These are phyloP conservation scores for Ustulina deusta DNA, from an alignment of 2,329 filamentous ascomycete species.

Conservation along the genomic window DNA sequence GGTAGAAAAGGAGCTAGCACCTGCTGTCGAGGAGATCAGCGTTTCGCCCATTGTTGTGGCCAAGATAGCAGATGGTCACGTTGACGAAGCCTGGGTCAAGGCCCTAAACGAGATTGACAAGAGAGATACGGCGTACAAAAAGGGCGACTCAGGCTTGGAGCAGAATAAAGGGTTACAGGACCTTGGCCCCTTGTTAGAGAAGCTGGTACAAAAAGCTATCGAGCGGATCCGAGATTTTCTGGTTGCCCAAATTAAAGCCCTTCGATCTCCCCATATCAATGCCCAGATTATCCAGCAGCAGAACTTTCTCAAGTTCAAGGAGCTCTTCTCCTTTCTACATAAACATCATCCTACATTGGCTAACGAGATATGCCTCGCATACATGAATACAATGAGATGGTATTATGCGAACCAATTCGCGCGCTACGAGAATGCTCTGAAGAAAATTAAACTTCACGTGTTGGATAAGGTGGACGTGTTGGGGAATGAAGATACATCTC, in stretches of 20 bases:
- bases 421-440: constrained; percentile 85
- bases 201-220: constrained; percentile 88
- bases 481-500: constrained; percentile 78
- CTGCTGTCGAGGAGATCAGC: constrained; percentile 91
- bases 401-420: constrained; percentile 94
- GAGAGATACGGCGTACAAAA: constrained; percentile 77
- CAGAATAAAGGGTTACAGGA: constrained; percentile 84
- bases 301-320: constrained; percentile 87
- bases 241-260: constrained; percentile 91
- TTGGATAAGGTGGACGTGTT: constrained; percentile 87
- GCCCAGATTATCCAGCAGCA: constrained; percentile 97
- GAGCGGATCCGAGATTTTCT: constrained; percentile 95
- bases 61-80: constrained; percentile 86
- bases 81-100: constrained; percentile 90
- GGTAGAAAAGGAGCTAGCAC: constrained; percentile 87
- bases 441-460: constrained; percentile 84
- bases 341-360: constrained; percentile 85
- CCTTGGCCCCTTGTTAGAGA: constrained; percentile 84
- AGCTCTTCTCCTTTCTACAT: constrained; percentile 86
- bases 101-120: constrained; percentile 82
- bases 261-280: constrained; percentile 95
- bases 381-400: constrained; percentile 99
- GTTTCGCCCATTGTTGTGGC: constrained; percentile 85
- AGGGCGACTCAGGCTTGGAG: constrained; percentile 69
- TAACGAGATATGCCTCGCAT: constrained; percentile 90